Evolutionary conservation across 1,139 yeast species (phyloP).

Genomic region (Candida sanyaensis): DNA sequence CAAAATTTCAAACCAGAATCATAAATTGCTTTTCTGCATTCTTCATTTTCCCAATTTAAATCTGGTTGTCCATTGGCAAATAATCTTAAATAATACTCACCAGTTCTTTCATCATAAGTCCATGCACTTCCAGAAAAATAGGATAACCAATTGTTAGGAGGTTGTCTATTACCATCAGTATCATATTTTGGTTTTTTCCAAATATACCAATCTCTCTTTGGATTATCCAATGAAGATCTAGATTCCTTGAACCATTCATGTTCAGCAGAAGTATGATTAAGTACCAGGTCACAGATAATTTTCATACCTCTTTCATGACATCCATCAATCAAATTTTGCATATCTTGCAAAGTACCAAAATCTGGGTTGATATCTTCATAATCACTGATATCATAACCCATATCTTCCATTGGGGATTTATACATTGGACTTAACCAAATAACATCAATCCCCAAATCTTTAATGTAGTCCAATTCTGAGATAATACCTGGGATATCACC

Average conservation of each 20-base stretch:
- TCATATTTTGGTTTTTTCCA: slow-evolving; percentile 55
- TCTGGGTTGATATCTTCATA: slow-evolving; percentile 51
- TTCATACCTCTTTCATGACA: slow-evolving; percentile 52
- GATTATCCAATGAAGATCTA: slow-evolving; percentile 47
- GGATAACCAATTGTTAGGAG: slow-evolving; percentile 60
- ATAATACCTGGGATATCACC: slow-evolving; percentile 60
- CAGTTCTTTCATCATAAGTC: slow-evolving; percentile 53
- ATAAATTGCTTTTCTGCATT: slow-evolving; percentile 51
- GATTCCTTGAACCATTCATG: slow-evolving; percentile 63
- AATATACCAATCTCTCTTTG: slow-evolving; percentile 64
- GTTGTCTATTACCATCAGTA: slow-evolving; percentile 47
- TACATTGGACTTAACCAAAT: slow-evolving; percentile 62
- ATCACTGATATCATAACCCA: slow-evolving; percentile 64
- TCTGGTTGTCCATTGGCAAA: slow-evolving; percentile 59
- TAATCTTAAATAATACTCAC: slow-evolving; percentile 54
- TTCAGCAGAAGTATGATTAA: slow-evolving; percentile 58
- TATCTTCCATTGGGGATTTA: slow-evolving; percentile 61
- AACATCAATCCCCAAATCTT: slow-evolving; percentile 52
- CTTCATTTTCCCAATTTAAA: slow-evolving; percentile 60
- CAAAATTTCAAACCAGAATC: slow-evolving; percentile 51
- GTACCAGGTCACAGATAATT: slow-evolving; percentile 55
- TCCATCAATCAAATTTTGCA: slow-evolving; percentile 49
- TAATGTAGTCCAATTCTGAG: slow-evolving; percentile 52
- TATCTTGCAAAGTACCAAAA: slow-evolving; percentile 56
- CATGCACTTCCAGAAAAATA: slow-evolving; percentile 57